phyloP scores from a whole-genome alignment of 208 protist genomes.

The Angomonas ambiguus region DNA sequence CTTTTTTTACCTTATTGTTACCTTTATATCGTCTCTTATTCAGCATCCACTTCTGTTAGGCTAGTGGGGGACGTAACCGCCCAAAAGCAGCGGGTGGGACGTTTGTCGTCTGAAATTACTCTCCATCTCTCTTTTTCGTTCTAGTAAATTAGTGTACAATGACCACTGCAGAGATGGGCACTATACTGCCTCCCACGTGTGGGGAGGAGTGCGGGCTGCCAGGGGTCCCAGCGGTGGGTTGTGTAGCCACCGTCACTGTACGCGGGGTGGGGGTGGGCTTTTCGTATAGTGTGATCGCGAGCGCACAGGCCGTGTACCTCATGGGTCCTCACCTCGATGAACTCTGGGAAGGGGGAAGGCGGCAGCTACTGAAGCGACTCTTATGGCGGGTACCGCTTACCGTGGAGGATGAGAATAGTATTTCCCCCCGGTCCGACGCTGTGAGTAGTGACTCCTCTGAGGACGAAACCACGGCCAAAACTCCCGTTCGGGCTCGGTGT shows the following conservation, averaged over 20 bases:
- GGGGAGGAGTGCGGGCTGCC: slow-evolving; percentile 68
- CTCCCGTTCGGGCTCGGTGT: neutral
- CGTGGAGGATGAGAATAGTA: neutral
- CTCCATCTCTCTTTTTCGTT: neutral
- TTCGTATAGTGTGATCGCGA: slow-evolving; percentile 46
- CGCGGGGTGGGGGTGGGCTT: slow-evolving; percentile 23
- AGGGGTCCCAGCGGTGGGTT: slow-evolving; percentile 58
- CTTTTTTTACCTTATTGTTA: too few species aligned
- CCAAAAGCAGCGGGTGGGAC: too few species aligned
- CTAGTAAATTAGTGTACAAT: neutral
- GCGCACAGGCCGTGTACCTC: slow-evolving; percentile 42
- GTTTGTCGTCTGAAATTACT: neutral
- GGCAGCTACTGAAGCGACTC: neutral
- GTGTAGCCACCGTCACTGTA: slow-evolving; percentile 50
- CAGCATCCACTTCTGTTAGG: too few species aligned
- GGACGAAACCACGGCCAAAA: neutral
- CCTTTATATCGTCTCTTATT: too few species aligned
- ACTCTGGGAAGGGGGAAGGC: neutral
- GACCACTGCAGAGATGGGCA: neutral
- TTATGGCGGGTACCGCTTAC: neutral
- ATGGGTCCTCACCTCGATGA: slow-evolving; percentile 48
- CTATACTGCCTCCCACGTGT: slow-evolving; percentile 44
- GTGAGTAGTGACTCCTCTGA: neutral
- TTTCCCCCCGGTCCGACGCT: neutral
- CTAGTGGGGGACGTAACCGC: too few species aligned